These are phyloP conservation scores for Phytophthora citrophthora DNA, from an alignment of 352 stramenopile species.

Conservation along the genomic window DNA sequence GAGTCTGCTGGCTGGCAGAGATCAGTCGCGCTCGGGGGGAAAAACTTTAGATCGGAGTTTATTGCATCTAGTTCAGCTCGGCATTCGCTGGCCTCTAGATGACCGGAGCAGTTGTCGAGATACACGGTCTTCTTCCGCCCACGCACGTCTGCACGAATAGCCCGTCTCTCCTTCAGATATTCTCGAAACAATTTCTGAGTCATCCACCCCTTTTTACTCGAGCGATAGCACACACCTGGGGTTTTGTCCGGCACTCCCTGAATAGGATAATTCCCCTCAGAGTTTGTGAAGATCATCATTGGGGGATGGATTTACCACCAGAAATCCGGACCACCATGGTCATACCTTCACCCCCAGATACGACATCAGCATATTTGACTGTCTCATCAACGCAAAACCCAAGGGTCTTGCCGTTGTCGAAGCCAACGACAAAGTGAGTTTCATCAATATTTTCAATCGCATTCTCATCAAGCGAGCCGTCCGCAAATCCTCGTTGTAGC, in stretches of 20 bases:
- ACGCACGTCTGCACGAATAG: neutral
- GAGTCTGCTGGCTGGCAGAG: too few species aligned
- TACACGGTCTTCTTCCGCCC: too few species aligned
- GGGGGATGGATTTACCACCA: neutral
- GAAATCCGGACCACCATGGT: neutral
- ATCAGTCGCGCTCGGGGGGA: too few species aligned
- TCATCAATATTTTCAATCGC: neutral
- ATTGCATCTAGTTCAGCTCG: too few species aligned
- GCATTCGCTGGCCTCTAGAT: too few species aligned
- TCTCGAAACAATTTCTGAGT: constrained; percentile 1
- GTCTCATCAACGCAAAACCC: neutral
- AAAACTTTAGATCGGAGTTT: too few species aligned
- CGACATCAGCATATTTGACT: neutral
- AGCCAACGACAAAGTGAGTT: neutral
- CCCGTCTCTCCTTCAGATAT: neutral
- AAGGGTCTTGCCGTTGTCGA: neutral
- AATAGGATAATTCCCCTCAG: constrained; percentile 5
- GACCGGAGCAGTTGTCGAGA: too few species aligned
- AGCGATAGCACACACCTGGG: constrained; percentile 1
- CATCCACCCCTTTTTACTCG: constrained; percentile 10
- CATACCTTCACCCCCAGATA: neutral
- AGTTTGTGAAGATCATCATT: constrained; percentile 5
- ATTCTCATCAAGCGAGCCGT: neutral
- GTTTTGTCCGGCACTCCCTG: neutral
- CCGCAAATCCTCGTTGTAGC: neutral